These are phyloP conservation scores for Ocimum tenuiflorum DNA, from an alignment of 257 asterid species.

Conservation along the genomic window DNA sequence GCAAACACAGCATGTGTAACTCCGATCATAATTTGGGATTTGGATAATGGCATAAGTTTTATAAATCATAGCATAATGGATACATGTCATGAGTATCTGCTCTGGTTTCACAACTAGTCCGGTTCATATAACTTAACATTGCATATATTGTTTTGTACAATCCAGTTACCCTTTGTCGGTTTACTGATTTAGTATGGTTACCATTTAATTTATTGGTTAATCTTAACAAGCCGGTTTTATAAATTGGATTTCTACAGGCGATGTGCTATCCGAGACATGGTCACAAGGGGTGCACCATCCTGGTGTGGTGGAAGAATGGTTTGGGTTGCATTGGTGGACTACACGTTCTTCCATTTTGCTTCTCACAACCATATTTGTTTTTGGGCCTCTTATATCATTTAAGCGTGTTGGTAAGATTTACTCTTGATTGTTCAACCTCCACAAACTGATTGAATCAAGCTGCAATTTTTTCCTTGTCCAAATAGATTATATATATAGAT, in stretches of 20 bases:
- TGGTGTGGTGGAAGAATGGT: slow-evolving; percentile 88
- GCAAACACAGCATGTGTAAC: neutral
- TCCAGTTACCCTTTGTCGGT: neutral
- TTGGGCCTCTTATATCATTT: slow-evolving; percentile 66
- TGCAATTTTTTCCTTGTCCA: neutral
- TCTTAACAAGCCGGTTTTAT: slow-evolving; percentile 2
- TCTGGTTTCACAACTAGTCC: neutral
- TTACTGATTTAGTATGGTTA: neutral
- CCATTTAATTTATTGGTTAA: neutral
- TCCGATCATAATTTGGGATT: neutral
- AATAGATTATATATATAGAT: neutral
- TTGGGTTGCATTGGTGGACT: slow-evolving; percentile 84
- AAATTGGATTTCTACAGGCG: slow-evolving; percentile 41
- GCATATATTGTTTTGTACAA: neutral
- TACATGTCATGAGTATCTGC: too few relatives aligned
- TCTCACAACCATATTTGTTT: slow-evolving; percentile 53
- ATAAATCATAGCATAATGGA: too few relatives aligned
- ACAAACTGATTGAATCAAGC: neutral
- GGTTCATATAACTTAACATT: neutral
- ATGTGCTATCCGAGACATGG: slow-evolving; percentile 73
- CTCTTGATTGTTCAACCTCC: neutral
- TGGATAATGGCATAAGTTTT: slow-evolving; percentile 1
- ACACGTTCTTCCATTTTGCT: slow-evolving; percentile 54
- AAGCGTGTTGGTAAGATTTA: slow-evolving; percentile 68
- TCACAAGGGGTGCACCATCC: slow-evolving; percentile 75